Percentiles rank a stretch among this genome's conserved stretches.
phyloP scores from a whole-genome alignment of 2,329 filamentous ascomycete genomes.

The Pyricularia pennisetigena region DNA sequence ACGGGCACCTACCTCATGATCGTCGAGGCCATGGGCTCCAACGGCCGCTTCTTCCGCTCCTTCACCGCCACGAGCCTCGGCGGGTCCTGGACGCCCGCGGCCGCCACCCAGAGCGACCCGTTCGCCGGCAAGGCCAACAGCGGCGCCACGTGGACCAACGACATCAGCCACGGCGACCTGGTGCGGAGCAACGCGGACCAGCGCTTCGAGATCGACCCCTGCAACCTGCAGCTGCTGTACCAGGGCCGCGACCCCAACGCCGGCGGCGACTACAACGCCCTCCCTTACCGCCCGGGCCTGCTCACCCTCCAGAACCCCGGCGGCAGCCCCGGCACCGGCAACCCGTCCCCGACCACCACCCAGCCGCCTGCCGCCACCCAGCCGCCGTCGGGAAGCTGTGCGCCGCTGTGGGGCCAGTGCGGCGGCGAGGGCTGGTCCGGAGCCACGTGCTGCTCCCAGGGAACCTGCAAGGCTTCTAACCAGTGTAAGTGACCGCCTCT shows the following conservation, averaged over 20 bases:
- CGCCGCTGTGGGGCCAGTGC: not conserved
- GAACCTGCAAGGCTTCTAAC: not conserved
- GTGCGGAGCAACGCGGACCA: constrained; percentile 47
- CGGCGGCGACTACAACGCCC: constrained; percentile 32
- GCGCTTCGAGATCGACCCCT: constrained; percentile 52
- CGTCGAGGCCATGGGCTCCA: constrained; percentile 49
- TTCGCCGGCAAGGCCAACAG: constrained; percentile 59
- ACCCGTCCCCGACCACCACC: not conserved
- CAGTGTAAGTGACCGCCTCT: not conserved
- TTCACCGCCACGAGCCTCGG: constrained; percentile 48
- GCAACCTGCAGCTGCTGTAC: constrained; percentile 56
- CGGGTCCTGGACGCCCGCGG: constrained; percentile 49
- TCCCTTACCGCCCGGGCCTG: constrained; percentile 46
- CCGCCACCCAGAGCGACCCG: constrained; percentile 42
- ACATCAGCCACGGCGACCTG: constrained; percentile 57
- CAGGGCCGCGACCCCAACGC: constrained; percentile 41
- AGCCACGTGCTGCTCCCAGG: not conserved
- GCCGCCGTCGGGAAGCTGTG: not conserved
- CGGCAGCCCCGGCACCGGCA: not conserved
- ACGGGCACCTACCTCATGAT: constrained; percentile 54
- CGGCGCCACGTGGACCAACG: constrained; percentile 56
- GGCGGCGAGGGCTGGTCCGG: not conserved
- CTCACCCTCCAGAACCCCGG: constrained; percentile 16
- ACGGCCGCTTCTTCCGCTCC: constrained; percentile 56
- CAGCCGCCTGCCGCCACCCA: not conserved